Conservation (phyloP, 257 asterid genomes). For the Solanum sejunctum region DNA sequence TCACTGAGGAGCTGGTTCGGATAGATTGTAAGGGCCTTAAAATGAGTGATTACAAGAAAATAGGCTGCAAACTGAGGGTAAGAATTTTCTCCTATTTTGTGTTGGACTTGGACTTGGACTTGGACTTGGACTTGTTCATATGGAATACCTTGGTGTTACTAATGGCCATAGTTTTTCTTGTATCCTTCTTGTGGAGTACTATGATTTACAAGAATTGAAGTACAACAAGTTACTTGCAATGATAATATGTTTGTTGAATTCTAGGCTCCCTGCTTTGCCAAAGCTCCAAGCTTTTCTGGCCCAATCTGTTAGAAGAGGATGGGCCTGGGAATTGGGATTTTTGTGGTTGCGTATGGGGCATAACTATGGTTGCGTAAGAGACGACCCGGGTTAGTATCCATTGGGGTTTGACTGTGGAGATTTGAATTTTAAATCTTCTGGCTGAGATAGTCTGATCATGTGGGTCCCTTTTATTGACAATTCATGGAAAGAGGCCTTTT, state of each 20-base stretch:
- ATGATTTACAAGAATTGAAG: not conserved
- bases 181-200: not conserved
- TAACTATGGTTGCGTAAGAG: not conserved
- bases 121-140: not conserved
- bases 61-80: constrained; percentile 92
- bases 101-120: too few relatives aligned
- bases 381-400: not conserved
- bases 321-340: not conserved
- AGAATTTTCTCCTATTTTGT: not conserved
- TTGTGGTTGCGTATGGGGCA: not conserved
- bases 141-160: not conserved
- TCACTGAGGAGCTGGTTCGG: constrained; percentile 64
- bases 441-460: not conserved
- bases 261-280: not conserved
- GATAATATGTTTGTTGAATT: not conserved
- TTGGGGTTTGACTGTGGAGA: not conserved
- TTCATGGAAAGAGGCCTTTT: not conserved
- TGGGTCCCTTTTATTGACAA: not conserved
- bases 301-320: not conserved
- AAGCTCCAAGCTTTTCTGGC: not conserved
- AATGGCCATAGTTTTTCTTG: not conserved
- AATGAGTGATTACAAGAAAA: constrained; percentile 71
- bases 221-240: not conserved
- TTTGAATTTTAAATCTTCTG: not conserved
- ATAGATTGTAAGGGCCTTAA: constrained; percentile 83